phyloP scores from a whole-genome alignment of 129 eudicot genomes.

The Helianthus annuus region DNA sequence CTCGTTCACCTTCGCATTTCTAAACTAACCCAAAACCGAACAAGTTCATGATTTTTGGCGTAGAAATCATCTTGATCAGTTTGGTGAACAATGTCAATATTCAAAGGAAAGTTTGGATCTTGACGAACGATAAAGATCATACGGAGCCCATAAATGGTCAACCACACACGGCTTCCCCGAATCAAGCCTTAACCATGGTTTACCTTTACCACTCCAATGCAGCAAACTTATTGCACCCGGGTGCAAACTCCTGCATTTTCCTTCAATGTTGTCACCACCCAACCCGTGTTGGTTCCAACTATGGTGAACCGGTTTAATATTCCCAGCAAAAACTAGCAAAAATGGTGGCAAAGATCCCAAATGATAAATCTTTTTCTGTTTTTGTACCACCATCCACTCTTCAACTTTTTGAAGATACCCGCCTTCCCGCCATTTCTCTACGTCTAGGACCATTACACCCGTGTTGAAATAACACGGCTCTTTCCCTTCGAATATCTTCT shows the following conservation, averaged over 20 bases:
- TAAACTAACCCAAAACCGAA: constrained; percentile 26
- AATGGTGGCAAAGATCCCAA: constrained; percentile 62
- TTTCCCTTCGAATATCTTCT: constrained; percentile 34
- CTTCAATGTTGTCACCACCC: constrained; percentile 59
- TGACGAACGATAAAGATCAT: constrained; percentile 54
- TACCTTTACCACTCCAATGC: constrained; percentile 69
- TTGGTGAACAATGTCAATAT: not conserved
- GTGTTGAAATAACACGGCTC: constrained; percentile 54
- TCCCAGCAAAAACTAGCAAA: constrained; percentile 56
- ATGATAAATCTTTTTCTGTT: constrained; percentile 52
- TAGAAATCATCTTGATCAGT: constrained; percentile 18
- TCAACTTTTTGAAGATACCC: constrained; percentile 44
- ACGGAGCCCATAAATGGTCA: constrained; percentile 62
- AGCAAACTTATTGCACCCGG: constrained; percentile 60
- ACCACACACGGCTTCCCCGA: constrained; percentile 53
- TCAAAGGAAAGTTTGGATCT: constrained; percentile 12
- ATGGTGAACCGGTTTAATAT: constrained; percentile 46
- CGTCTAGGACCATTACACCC: constrained; percentile 53
- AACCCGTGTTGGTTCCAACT: constrained; percentile 58
- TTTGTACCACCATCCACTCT: constrained; percentile 58
- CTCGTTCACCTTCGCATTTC: constrained; percentile 30
- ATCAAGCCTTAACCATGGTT: constrained; percentile 66
- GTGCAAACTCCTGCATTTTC: constrained; percentile 59
- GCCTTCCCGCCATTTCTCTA: constrained; percentile 54
- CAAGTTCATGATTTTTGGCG: constrained; percentile 31